Evolutionary conservation across 2,329 filamentous ascomycete species (phyloP), one percentile per base, ranked within the genome.

Genomic region (Paecilomyces sp.): DNA sequence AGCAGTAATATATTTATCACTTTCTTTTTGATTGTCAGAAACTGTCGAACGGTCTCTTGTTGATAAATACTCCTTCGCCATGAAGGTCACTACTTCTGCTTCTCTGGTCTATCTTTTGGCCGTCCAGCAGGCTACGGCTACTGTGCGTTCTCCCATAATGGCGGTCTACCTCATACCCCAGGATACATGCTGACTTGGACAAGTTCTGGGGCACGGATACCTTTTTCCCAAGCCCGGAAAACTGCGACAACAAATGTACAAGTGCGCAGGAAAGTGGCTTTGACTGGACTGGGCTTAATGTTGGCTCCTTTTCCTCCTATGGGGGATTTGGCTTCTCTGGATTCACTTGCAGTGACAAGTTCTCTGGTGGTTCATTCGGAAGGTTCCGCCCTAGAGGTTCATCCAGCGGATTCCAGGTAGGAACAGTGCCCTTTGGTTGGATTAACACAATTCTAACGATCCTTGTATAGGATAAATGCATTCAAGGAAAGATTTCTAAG

Each of bases 231-330:
- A 88, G 82, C 74, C 91, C 91, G 12, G 77, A 79, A 61, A 91
- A 90, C 81, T 85, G 83, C 70, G 79, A 91, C 79, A 94, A 94
- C 80, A 77, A 88, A 68, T 97, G 93, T 77, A 85, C 83, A 60
- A 73, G 82, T n/a, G 75, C 86, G 65, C 90, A 95, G 78, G 76
- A 82, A 63, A 65, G 69, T 24, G 92, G 91, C 56, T 94, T 89
- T 74, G 79, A 88, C 79, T 97, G 89, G 84, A 75, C 75, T 28
- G 83, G 84, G 64, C 81, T 96, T 25, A 67, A 73, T 63, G 65
- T 77, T 36, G 91, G 90, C 53, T 68, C 72, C 15, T 86, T 96
- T 76, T 75, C 74, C 64, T 77, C 73, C 66, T 96, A 91, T 74
- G 85, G 84, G 57, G 89, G 86, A 70, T 91, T 93, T 75, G 77